Percentiles rank a stretch among this genome's conserved stretches.
Evolutionary conservation across 768 basidiomycete species (phyloP).

Genomic region (Rhodosporidiobolus sp.): DNA sequence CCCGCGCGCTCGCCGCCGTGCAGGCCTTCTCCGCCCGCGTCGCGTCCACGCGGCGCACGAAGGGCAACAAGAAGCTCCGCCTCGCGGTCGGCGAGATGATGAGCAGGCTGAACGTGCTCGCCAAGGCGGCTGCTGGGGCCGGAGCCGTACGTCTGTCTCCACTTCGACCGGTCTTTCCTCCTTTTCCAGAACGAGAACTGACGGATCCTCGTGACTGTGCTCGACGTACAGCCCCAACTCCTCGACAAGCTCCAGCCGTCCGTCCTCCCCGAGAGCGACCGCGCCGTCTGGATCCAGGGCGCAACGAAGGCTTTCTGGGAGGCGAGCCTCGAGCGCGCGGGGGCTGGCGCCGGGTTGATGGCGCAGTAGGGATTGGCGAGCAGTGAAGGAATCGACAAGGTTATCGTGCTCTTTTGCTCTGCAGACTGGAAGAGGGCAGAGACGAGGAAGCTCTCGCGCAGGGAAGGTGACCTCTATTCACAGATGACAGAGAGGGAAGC

Average conservation of each 20-base stretch:
- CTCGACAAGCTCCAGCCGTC: constrained; percentile 21
- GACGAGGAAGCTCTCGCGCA: too few relatives aligned
- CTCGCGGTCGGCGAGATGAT: constrained; percentile 29
- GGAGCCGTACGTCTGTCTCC: neutral
- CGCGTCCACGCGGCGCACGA: neutral
- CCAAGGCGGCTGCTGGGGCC: neutral
- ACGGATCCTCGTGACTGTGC: too few relatives aligned
- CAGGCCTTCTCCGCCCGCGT: constrained; percentile 16
- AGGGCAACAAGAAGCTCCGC: constrained; percentile 10
- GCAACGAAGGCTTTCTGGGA: constrained; percentile 25
- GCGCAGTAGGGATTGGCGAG: too few relatives aligned
- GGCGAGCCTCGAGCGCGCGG: neutral
- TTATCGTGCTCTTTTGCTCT: too few relatives aligned
- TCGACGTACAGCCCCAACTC: neutral
- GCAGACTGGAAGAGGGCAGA: too few relatives aligned
- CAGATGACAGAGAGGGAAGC: too few relatives aligned
- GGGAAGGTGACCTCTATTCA: too few relatives aligned
- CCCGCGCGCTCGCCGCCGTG: constrained; percentile 59
- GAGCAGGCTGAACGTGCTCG: constrained; percentile 13
- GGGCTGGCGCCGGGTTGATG: neutral
- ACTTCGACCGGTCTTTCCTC: neutral
- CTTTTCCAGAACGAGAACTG: neutral
- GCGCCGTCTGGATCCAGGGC: constrained; percentile 30
- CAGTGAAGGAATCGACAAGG: too few relatives aligned
- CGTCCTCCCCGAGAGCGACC: constrained; percentile 23